Evolutionary conservation across 257 asterid genomes (phyloP).

Genomic region (Solanum appendiculatum): DNA sequence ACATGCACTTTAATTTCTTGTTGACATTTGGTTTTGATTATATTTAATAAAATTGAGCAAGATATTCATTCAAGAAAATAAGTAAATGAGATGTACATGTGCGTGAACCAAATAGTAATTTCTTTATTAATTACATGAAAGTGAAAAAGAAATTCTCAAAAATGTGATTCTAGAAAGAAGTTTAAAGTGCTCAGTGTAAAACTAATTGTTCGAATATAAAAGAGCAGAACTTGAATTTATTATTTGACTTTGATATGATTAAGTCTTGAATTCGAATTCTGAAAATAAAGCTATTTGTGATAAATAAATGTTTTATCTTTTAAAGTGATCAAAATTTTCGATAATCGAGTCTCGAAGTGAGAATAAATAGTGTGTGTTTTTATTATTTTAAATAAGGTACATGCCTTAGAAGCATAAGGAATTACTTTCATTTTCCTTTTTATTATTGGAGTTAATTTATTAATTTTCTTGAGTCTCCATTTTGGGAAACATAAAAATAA

Average conservation of each 20-base stretch:
- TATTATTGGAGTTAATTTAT: background rate
- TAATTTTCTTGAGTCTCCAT: background rate
- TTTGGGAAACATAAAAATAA: background rate
- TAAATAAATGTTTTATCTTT: background rate
- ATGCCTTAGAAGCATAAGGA: background rate
- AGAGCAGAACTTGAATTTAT: background rate
- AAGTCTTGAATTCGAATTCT: background rate
- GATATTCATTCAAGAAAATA: background rate
- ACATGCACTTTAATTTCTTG: background rate
- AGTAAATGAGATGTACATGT: background rate
- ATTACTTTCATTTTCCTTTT: background rate
- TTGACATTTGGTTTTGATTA: background rate
- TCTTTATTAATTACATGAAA: background rate
- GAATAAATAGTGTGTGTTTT: background rate
- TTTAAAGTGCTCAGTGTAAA: background rate
- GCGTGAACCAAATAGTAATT: background rate
- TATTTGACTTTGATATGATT: background rate
- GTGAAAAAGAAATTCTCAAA: background rate
- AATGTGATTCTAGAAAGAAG: background rate
- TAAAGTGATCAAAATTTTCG: rapidly evolving
- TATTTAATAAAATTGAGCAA: background rate
- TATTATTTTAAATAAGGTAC: background rate
- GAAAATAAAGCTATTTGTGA: background rate
- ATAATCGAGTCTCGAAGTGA: background rate
- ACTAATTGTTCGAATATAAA: background rate